These are phyloP conservation scores for Ceratocystiopsis sp. DNA, from an alignment of 2,329 filamentous ascomycete species.

Conservation along the genomic window DNA sequence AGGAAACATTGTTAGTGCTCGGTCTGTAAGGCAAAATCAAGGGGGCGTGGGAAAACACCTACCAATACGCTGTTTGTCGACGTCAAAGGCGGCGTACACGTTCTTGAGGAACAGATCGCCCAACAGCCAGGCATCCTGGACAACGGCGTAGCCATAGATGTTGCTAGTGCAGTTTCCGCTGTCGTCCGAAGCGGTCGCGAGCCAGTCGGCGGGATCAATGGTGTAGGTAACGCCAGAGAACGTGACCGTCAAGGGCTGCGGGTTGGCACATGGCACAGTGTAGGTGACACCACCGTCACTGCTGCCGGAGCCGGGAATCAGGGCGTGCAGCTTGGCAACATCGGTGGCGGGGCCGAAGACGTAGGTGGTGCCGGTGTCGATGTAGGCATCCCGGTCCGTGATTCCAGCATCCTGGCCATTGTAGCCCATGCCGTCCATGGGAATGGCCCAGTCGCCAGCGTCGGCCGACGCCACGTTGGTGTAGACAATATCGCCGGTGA, in stretches of 20 bases:
- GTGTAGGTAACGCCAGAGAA: constrained; percentile 53
- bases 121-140: constrained; percentile 55
- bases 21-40: no score
- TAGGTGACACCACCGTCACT: constrained; percentile 43
- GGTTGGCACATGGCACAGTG: constrained; percentile 55
- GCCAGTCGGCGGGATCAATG: constrained; percentile 55
- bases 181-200: constrained; percentile 24
- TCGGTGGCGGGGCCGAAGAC: constrained; percentile 54
- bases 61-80: constrained; percentile 49
- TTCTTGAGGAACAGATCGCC: constrained; percentile 82
- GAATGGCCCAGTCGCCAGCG: constrained; percentile 54
- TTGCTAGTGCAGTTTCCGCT: constrained; percentile 46
- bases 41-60: not conserved
- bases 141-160: constrained; percentile 54
- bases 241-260: constrained; percentile 39
- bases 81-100: constrained; percentile 74
- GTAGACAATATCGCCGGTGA: constrained; percentile 52
- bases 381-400: constrained; percentile 44
- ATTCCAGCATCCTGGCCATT: constrained; percentile 41
- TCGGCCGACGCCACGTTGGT: constrained; percentile 31
- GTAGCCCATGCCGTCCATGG: constrained; percentile 47
- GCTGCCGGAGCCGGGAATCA: constrained; percentile 44
- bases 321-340: constrained; percentile 47
- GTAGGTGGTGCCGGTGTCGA: constrained; percentile 74
- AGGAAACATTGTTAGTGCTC: no score